Conservation (phyloP, 345 rosid species). For the Zanthoxylum bungeanum region DNA sequence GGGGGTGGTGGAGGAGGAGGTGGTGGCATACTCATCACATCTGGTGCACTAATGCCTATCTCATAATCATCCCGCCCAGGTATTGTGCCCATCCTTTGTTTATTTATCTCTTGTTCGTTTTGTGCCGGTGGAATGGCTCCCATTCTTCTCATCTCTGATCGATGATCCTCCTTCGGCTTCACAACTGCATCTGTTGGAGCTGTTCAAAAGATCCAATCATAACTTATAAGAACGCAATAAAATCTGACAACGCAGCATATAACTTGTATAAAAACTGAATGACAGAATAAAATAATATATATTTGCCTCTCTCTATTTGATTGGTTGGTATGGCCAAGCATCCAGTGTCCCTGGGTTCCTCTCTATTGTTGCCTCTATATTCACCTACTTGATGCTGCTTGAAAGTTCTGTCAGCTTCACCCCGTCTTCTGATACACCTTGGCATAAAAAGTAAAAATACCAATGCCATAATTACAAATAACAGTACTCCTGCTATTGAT, state of each 20-base stretch:
- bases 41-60: slow-evolving; percentile 50
- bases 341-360: slow-evolving; percentile 42
- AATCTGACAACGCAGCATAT: slow-evolving; percentile 5
- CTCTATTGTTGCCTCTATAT: slow-evolving; percentile 59
- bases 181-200: slow-evolving; percentile 43
- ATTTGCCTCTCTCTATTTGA: slow-evolving; percentile 64
- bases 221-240: slow-evolving; percentile 2
- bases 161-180: slow-evolving; percentile 34
- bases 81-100: slow-evolving; percentile 24
- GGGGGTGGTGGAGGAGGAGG: slow-evolving; percentile 44
- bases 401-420: slow-evolving; percentile 41
- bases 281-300: slow-evolving; percentile 9
- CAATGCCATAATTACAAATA: slow-evolving; percentile 52
- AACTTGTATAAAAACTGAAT: background rate
- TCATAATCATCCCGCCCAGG: slow-evolving; percentile 50
- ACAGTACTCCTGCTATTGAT: slow-evolving; percentile 62
- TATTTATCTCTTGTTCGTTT: slow-evolving; percentile 43
- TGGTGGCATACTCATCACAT: slow-evolving; percentile 40
- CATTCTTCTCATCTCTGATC: slow-evolving; percentile 33
- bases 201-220: slow-evolving; percentile 26
- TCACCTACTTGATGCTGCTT: slow-evolving; percentile 71
- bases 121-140: slow-evolving; percentile 46
- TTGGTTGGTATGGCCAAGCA: slow-evolving; percentile 38
- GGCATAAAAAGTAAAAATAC: slow-evolving; percentile 58
- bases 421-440: slow-evolving; percentile 45